These are phyloP conservation scores for Globisporangium ultimum DNA, from an alignment of 352 stramenopile species.

Conservation along the genomic window DNA sequence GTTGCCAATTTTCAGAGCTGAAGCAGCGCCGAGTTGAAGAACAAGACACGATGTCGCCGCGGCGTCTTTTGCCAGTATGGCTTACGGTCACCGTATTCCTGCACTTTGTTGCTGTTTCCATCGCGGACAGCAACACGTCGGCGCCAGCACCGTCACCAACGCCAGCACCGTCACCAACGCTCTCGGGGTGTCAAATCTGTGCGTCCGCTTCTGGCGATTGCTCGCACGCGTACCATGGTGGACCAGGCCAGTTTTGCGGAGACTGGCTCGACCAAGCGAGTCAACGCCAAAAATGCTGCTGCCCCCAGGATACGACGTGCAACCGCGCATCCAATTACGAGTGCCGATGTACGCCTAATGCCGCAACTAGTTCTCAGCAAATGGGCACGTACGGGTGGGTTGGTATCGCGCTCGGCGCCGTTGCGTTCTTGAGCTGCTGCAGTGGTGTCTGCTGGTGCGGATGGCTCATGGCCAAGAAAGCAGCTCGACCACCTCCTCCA, in stretches of 20 bases:
- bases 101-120: background rate
- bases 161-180: conserved; percentile 2
- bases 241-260: conserved; percentile 24
- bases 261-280: conserved; percentile 23
- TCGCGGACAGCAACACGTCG: conserved; percentile 1
- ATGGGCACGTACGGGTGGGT: conserved; percentile 8
- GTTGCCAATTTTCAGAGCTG: background rate
- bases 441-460: conserved; percentile 5
- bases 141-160: too few relatives aligned
- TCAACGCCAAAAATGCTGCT: conserved; percentile 25
- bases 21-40: too few relatives aligned
- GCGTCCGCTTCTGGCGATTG: conserved; percentile 15
- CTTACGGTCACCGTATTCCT: background rate
- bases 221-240: conserved; percentile 19
- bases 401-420: conserved; percentile 3
- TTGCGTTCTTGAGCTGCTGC: conserved; percentile 8
- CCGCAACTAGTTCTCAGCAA: background rate
- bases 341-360: conserved; percentile 5
- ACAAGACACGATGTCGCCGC: too few relatives aligned
- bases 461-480: conserved; percentile 4
- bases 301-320: conserved; percentile 18
- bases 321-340: conserved; percentile 6
- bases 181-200: conserved; percentile 26
- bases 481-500: background rate
- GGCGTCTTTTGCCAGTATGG: too few relatives aligned